Evolutionary conservation across 345 rosid species (phyloP).

Genomic region (Eucalyptus sideroxylon): DNA sequence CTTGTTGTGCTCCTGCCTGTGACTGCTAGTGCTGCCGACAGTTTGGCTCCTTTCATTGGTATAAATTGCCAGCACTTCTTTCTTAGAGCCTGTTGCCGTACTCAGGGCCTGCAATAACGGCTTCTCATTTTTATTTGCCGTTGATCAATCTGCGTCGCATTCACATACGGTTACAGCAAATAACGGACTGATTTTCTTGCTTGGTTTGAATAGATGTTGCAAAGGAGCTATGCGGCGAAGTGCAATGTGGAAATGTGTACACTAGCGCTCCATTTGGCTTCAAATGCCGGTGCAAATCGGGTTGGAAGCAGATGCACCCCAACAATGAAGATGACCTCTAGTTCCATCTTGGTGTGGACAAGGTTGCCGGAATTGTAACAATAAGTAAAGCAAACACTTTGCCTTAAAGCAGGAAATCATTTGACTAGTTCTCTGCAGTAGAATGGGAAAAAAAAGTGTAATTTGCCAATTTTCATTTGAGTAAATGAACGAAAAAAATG

Average conservation of each 20-base stretch:
- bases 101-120: background rate
- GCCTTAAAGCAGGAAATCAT: background rate
- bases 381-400: background rate
- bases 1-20: slow-evolving; percentile 2
- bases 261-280: too few relatives aligned
- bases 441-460: too few relatives aligned
- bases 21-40: background rate
- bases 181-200: too few relatives aligned
- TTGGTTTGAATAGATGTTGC: too few relatives aligned
- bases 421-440: too few relatives aligned
- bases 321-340: too few relatives aligned
- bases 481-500: rapidly evolving
- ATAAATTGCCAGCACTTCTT: background rate
- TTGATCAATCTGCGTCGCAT: too few relatives aligned
- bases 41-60: background rate
- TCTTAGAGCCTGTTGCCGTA: background rate
- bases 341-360: too few relatives aligned
- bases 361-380: too few relatives aligned
- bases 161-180: rapidly evolving
- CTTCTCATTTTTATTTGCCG: background rate
- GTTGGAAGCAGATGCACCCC: slow-evolving; percentile 5
- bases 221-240: too few relatives aligned
- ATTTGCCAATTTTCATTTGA: background rate
- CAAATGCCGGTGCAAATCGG: slow-evolving; percentile 2
- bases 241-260: too few relatives aligned